These are phyloP conservation scores for Stachybotrys echinatus DNA, from an alignment of 2,329 filamentous ascomycete genomes.

Conservation along the genomic window DNA sequence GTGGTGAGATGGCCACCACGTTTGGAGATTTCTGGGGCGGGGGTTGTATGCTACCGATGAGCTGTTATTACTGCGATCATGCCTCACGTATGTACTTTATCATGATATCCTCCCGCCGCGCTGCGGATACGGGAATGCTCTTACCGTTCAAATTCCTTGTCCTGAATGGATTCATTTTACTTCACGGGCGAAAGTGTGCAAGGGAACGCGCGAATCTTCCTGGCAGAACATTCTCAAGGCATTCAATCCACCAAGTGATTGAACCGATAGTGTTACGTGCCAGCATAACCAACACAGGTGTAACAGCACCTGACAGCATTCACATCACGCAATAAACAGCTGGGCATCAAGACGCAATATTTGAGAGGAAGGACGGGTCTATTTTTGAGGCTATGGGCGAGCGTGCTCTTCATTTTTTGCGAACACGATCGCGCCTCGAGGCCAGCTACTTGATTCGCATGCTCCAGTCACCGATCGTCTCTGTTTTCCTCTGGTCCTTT, in stretches of 20 bases:
- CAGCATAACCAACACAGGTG: not conserved
- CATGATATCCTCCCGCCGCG: constrained; percentile 2
- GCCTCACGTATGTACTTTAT: not conserved
- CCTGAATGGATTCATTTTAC: not conserved
- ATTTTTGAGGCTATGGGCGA: not conserved
- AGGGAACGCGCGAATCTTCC: no score
- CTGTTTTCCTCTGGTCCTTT: not conserved
- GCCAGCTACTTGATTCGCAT: not conserved
- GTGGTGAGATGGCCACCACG: no score
- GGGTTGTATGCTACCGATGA: not conserved
- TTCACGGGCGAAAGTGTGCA: no score
- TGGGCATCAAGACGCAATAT: no score
- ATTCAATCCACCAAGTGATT: no score
- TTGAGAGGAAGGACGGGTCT: constrained; percentile 1
- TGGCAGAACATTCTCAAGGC: no score
- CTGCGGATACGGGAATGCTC: not conserved
- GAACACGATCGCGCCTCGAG: not conserved
- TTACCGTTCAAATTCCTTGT: no score
- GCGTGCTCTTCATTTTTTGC: not conserved
- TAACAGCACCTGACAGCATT: not conserved
- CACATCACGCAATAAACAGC: not conserved
- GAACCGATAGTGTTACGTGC: no score
- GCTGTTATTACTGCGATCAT: not conserved
- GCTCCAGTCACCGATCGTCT: not conserved
- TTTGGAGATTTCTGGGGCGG: no score